These are phyloP conservation scores for Aspergillus intermedius DNA, from an alignment of 2,329 filamentous ascomycete genomes.

Conservation along the genomic window DNA sequence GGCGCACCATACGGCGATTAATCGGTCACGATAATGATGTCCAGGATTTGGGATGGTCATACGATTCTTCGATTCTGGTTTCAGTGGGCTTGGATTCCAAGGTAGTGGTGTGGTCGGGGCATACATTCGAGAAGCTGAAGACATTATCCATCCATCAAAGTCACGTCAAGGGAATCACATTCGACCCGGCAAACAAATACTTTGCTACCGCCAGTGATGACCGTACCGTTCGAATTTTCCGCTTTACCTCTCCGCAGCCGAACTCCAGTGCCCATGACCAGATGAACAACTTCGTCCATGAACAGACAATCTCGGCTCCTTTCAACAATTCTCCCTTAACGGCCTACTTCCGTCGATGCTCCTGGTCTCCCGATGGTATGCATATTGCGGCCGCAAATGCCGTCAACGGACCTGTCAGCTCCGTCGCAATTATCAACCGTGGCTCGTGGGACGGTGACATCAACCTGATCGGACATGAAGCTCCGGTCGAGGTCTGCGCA, in stretches of 20 bases:
- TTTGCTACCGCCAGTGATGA: slow-evolving; percentile 98
- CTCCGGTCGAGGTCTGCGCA: slow-evolving; percentile 91
- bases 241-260: slow-evolving; percentile 82
- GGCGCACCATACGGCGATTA: slow-evolving; percentile 88
- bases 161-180: slow-evolving; percentile 97
- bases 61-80: slow-evolving; percentile 89
- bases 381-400: slow-evolving; percentile 96
- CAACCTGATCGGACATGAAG: slow-evolving; percentile 94
- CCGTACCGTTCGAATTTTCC: slow-evolving; percentile 91
- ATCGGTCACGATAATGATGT: slow-evolving; percentile 98
- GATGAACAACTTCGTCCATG: slow-evolving; percentile 91
- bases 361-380: slow-evolving; percentile 95
- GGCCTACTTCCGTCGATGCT: slow-evolving; percentile 92
- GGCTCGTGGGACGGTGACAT: slow-evolving; percentile 93
- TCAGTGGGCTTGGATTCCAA: slow-evolving; percentile 97
- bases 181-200: slow-evolving; percentile 98
- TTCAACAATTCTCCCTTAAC: slow-evolving; percentile 90
- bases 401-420: slow-evolving; percentile 94
- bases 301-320: slow-evolving; percentile 80
- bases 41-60: slow-evolving; percentile 94
- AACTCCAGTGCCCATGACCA: slow-evolving; percentile 94
- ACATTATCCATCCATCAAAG: slow-evolving; percentile 87
- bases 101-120: slow-evolving; percentile 95
- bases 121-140: slow-evolving; percentile 97
- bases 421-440: slow-evolving; percentile 90